Base-by-base conservation (phyloP, 768 basidiomycete species). In the Filobasidium floriforme region DNA sequence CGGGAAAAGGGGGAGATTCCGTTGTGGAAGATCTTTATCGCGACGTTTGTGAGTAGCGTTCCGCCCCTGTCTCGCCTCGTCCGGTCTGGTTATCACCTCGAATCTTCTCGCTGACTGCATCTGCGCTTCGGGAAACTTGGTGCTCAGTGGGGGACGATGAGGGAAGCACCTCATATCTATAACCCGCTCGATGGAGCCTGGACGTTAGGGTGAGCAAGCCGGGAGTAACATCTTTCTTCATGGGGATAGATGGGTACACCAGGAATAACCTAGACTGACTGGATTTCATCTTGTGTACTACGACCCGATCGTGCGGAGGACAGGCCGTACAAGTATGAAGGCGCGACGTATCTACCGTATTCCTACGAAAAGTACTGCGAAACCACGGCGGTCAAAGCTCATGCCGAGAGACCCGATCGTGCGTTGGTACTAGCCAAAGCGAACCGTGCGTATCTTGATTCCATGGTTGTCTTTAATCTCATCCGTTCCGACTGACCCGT, bases 31-130 rank as follows among this genome's bases (percentile, higher is more conserved):
- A 37, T 76, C 22, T 67, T 62, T 52, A 60, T 73, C 1, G 69
- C 72, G 10, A 73, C 74, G 60, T 75, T 75, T 69, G 75, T 76
- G 59, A 70, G 75, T 72, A 15, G n/a, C n/a, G n/a, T n/a, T n/a
- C n/a, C n/a, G n/a, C n/a, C n/a, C n/a, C n/a, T n/a, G n/a, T n/a
- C n/a, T n/a, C n/a, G n/a, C n/a, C n/a, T n/a, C n/a, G n/a, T n/a
- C n/a, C n/a, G n/a, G n/a, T n/a, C n/a, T n/a, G n/a, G n/a, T n/a
- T n/a, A n/a, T n/a, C n/a, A n/a, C n/a, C n/a, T n/a, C n/a, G n/a
- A n/a, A n/a, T n/a, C n/a, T n/a, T n/a, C n/a, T n/a, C n/a, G n/a
- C n/a, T n/a, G n/a, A n/a, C n/a, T n/a, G n/a, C n/a, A n/a, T n/a
- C n/a, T n/a, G n/a, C n/a, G n/a, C n/a, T n/a, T n/a, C 24, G 40